Conservation (phyloP, 1,284 basidiomycete genomes). For the Sanghuangporus weigelae region DNA sequence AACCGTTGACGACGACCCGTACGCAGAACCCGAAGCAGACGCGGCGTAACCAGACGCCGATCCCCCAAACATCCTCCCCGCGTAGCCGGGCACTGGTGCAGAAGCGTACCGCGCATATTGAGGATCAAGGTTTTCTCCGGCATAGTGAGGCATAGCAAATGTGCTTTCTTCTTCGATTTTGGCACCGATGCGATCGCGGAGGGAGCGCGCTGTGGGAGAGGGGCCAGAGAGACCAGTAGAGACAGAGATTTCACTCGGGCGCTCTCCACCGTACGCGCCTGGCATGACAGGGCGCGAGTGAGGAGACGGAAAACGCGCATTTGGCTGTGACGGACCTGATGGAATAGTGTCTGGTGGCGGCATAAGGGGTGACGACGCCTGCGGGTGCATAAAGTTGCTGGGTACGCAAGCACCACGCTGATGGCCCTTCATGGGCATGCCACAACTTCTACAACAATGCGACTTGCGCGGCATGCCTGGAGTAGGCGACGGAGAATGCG, state of each 20-base stretch:
- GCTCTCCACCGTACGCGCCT: constrained; percentile 6
- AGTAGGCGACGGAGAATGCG: constrained; percentile 7
- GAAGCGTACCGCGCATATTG: constrained; percentile 3
- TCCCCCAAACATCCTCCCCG: constrained; percentile 8
- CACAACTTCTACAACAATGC: constrained; percentile 16
- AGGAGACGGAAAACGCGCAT: not conserved
- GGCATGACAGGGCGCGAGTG: constrained; percentile 9
- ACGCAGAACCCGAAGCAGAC: not conserved
- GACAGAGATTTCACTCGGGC: constrained; percentile 13
- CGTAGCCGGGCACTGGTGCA: constrained; percentile 13
- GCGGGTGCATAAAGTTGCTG: not conserved
- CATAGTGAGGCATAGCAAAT: not conserved
- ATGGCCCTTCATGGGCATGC: constrained; percentile 19
- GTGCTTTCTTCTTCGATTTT: constrained; percentile 15
- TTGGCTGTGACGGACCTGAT: not conserved
- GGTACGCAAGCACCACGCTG: constrained; percentile 8
- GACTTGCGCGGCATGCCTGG: constrained; percentile 7
- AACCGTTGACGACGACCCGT: constrained; percentile 4
- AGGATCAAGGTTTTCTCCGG: not conserved
- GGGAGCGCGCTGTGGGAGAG: constrained; percentile 1
- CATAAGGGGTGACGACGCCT: constrained; percentile 1
- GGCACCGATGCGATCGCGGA: constrained; percentile 15
- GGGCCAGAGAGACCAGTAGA: not conserved
- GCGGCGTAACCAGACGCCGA: not conserved
- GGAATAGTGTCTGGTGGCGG: constrained; percentile 1